Evolutionary conservation across 2,329 filamentous ascomycete genomes (phyloP), one percentile per base, ranked within the genome.

Genomic region (Fusarium goolgardi): DNA sequence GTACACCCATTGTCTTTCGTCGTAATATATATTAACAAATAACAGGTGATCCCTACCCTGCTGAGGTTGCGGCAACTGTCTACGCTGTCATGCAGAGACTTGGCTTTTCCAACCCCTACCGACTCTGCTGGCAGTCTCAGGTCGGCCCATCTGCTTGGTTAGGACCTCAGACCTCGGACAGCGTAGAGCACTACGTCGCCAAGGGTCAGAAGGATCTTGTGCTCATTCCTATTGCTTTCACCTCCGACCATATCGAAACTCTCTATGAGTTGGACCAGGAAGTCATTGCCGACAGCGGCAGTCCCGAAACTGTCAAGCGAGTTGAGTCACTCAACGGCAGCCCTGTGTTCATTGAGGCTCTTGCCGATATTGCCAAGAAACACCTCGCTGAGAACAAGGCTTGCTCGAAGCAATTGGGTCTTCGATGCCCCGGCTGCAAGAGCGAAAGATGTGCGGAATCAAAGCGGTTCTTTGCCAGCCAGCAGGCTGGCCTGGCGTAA

Each of bases 101-200:
- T 16, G 90, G 90, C 32, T 94, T 96, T 80, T 90, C 88, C 64
- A 96, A 99, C 81, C 93, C 92, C 8, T 98, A 97, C 81, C 90
- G 96, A 55, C 85, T 99, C 20, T 96, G 94, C 75, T 99, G 96
- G 96, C 96, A 99, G 79, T 97, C 94, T 7, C 96, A 99, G 80
- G 96, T 99, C 67, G 96, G 96, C 10, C 96, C 96, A 0, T 93
- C 91, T 29, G 92, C 96, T 21, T 99, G 96, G 96, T 85, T 99
- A 11, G 96, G 96, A 23, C 94, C 96, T 13, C 96, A 99, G 79
- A 99, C 96, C 0, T 90, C 90, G 63, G 89, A 91, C 70, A 95
- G 94, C 0, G 96, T 99, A 13, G 89, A 94, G 76, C 86, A 93
- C 63, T 96, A 97, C 76, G 89, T 98, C 70, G 88, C 91, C 76